phyloP scores from a whole-genome alignment of 176 grass and related monocot species.

The Oryza officinalis region DNA sequence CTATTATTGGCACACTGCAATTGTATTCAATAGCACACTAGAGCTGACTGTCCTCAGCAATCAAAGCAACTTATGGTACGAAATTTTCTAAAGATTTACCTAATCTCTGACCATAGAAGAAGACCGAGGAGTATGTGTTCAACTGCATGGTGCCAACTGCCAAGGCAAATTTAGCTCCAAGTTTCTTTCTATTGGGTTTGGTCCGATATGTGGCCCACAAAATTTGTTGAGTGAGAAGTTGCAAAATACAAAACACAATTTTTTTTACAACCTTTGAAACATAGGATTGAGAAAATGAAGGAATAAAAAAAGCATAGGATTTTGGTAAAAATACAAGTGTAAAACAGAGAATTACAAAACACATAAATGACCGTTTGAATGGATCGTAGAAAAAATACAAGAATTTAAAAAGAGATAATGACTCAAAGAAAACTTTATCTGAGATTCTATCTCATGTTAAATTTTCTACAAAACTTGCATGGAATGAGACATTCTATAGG shows the following conservation, averaged over 20 bases:
- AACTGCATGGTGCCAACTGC: neutral
- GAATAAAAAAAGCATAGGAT: too few relatives aligned
- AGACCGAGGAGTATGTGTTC: neutral
- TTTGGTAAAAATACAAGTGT: too few relatives aligned
- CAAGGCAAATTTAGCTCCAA: neutral
- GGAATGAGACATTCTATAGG: too few relatives aligned
- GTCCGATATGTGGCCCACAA: neutral
- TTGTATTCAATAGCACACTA: neutral
- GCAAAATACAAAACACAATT: neutral
- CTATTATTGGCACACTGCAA: neutral
- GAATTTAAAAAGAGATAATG: too few relatives aligned
- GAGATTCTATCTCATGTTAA: too few relatives aligned
- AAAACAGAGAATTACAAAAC: too few relatives aligned
- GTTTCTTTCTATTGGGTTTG: neutral
- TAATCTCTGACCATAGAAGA: constrained; percentile 16
- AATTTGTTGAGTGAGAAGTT: neutral
- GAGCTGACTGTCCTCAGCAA: neutral
- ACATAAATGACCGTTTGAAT: too few relatives aligned
- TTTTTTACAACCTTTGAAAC: neutral
- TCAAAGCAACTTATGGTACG: constrained; percentile 2
- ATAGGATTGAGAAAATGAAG: too few relatives aligned
- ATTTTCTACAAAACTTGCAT: too few relatives aligned
- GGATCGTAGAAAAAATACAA: too few relatives aligned
- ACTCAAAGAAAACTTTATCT: too few relatives aligned
- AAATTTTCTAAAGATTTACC: neutral